These are phyloP conservation scores for Akebia trifoliata DNA, from an alignment of 164 flowering plant species.

Conservation along the genomic window DNA sequence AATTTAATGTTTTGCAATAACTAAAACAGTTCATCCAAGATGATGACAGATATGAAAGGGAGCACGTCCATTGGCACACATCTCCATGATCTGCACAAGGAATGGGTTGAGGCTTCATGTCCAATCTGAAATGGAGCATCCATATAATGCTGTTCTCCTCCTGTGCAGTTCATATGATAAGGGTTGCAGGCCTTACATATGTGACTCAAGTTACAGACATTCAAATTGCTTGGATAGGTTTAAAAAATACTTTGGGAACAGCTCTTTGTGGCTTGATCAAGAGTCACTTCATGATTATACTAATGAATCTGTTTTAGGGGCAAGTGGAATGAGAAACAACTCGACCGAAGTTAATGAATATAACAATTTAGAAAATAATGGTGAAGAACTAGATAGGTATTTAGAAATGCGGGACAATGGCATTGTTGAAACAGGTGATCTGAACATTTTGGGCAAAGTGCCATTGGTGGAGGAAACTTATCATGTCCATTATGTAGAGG, in stretches of 20 bases:
- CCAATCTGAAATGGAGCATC: slow-evolving; percentile 84
- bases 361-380: slow-evolving; percentile 14
- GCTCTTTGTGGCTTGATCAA: slow-evolving; percentile 17
- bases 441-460: slow-evolving; percentile 14
- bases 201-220: slow-evolving; percentile 73
- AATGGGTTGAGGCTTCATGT: slow-evolving; percentile 70
- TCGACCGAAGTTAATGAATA: slow-evolving; percentile 20
- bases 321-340: slow-evolving; percentile 18
- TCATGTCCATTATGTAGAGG: slow-evolving; percentile 65
- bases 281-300: slow-evolving; percentile 15
- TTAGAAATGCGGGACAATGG: slow-evolving; percentile 15
- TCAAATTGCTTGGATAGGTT: slow-evolving; percentile 70
- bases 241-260: slow-evolving; percentile 34
- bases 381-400: slow-evolving; percentile 16
- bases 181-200: slow-evolving; percentile 63
- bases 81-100: slow-evolving; percentile 47
- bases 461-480: slow-evolving; percentile 13
- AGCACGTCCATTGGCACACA: slow-evolving; percentile 46
- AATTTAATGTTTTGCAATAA: slow-evolving; percentile 30
- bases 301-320: slow-evolving; percentile 20
- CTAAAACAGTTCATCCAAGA: slow-evolving; percentile 47
- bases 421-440: slow-evolving; percentile 11
- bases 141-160: slow-evolving; percentile 77
- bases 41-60: slow-evolving; percentile 63
- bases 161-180: slow-evolving; percentile 56